These are phyloP conservation scores for Cyberlindnera euphorbiae DNA, from an alignment of 805 yeast genomes.

Conservation along the genomic window DNA sequence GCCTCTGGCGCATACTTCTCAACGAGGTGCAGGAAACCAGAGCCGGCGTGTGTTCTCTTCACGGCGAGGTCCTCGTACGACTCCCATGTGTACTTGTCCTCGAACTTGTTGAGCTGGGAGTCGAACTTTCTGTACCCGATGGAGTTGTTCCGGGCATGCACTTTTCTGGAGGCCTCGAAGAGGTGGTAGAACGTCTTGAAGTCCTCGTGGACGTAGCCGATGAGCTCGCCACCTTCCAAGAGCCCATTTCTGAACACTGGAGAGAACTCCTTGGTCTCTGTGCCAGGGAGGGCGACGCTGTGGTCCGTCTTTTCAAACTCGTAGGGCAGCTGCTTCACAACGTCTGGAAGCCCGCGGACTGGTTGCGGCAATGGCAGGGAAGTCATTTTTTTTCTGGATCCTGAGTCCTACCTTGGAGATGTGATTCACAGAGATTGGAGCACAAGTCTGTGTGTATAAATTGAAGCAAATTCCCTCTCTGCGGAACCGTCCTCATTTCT, in stretches of 20 bases:
- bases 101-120: constrained; percentile 33
- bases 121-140: constrained; percentile 40
- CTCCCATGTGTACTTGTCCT: constrained; percentile 38
- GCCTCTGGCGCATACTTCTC: constrained; percentile 31
- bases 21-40: constrained; percentile 48
- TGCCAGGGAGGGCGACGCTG: constrained; percentile 21
- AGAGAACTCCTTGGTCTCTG: constrained; percentile 40
- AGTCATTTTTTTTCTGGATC: constrained; percentile 3
- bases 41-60: constrained; percentile 45
- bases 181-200: constrained; percentile 41
- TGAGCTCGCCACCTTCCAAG: constrained; percentile 26
- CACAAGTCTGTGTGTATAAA: too few species aligned
- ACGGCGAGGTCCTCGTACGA: constrained; percentile 38
- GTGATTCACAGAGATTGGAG: too few species aligned
- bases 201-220: constrained; percentile 38
- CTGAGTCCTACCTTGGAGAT: too few species aligned
- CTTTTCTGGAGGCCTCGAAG: constrained; percentile 38
- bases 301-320: constrained; percentile 18
- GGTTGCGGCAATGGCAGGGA: constrained; percentile 6
- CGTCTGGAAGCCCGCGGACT: constrained; percentile 12
- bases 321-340: constrained; percentile 16
- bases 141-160: constrained; percentile 35
- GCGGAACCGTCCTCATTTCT: too few species aligned
- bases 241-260: constrained; percentile 44
- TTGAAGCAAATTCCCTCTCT: too few species aligned